Base-by-base conservation (phyloP, 257 asterid genomes). In the Plantago elongata region DNA sequence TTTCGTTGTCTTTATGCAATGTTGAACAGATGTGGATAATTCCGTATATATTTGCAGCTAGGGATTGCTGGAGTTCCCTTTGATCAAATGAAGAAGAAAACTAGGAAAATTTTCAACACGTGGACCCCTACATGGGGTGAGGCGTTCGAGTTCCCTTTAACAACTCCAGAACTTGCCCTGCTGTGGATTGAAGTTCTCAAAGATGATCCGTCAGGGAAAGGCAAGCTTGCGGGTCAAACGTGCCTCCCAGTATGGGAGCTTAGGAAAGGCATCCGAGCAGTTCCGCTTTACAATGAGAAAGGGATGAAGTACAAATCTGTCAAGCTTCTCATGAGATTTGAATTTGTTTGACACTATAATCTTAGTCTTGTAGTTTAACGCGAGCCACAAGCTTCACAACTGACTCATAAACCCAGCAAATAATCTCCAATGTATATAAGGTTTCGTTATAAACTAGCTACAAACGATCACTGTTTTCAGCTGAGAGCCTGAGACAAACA, bases 51-150 rank as follows among this genome's bases (percentile, higher is more conserved):
- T 13, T 44, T 11, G 9, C 60, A 77, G 74, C 43, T 73, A 40
- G 74, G 64, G 46, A 67, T 70, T 15, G 75, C 49, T 38, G 77
- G 79, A 46, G 75, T 74, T n/a, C 60, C 65, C 1, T 69, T 56
- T 38, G 83, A 78, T 68, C 55, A 57, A 9, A 59, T 47, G 57
- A 74, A 62, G 62, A 74, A 61, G 72, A 78, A 61, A 60, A 77
- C 79, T 4, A 74, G 67, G 54, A 52, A 45, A 15, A 14, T 60
- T 10, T 62, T 50, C 2, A 60, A 78, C 22, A 68, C 40, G 9
- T 78, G 79, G 72, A 74, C 64, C 18, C 82, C 82, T 5, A 60
- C 61, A 8, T 77, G 82, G 82, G 60, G 74, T 22, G 79, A 77
- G 64, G 27, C 27, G 50, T 70, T 77, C 12, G 77, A 54, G 3